These are phyloP conservation scores for Gaertneriomyces sp. DNA, from an alignment of 192 early-diverging fungal genomes.

Conservation along the genomic window DNA sequence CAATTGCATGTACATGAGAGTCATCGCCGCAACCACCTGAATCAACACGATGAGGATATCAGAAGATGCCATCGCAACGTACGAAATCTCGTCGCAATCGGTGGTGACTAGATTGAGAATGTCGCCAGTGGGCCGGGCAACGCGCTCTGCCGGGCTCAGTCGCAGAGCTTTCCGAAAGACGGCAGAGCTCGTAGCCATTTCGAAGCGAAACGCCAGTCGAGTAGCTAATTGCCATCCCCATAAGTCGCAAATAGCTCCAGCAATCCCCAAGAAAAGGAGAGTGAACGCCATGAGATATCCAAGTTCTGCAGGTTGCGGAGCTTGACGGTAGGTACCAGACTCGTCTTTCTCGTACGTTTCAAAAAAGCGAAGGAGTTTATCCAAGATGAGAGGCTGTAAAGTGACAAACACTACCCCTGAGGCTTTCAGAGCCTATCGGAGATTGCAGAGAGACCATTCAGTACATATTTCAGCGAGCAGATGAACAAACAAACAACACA, in stretches of 20 bases:
- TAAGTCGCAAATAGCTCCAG: not conserved
- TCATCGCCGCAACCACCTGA: slow-evolving; percentile 10
- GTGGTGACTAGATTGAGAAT: slow-evolving; percentile 21
- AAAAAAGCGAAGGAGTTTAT: slow-evolving; percentile 2
- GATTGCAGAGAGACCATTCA: too few species aligned
- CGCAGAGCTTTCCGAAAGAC: slow-evolving; percentile 20
- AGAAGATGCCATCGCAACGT: slow-evolving; percentile 15
- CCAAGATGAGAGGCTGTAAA: slow-evolving; percentile 12
- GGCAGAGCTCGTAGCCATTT: slow-evolving; percentile 8
- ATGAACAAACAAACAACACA: too few species aligned
- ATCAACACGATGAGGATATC: slow-evolving; percentile 9
- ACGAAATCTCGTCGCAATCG: slow-evolving; percentile 16
- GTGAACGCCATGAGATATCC: slow-evolving; percentile 23
- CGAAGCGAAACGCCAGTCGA: slow-evolving; percentile 14
- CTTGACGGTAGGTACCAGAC: not conserved
- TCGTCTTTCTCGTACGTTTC: not conserved
- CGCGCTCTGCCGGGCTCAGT: slow-evolving; percentile 2
- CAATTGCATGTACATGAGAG: slow-evolving; percentile 15
- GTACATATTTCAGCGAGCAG: too few species aligned
- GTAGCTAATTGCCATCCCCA: slow-evolving; percentile 18
- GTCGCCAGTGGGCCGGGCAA: slow-evolving; percentile 9
- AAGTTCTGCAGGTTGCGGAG: slow-evolving; percentile 4
- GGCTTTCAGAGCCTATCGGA: not conserved
- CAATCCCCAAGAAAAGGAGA: slow-evolving; percentile 7
- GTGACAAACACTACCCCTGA: not conserved